A percentile compares a stretch with the other conserved stretches of the same genome.
Conservation (phyloP, 2,329 filamentous ascomycete species). For the Pseudogymnoascus sp. region DNA sequence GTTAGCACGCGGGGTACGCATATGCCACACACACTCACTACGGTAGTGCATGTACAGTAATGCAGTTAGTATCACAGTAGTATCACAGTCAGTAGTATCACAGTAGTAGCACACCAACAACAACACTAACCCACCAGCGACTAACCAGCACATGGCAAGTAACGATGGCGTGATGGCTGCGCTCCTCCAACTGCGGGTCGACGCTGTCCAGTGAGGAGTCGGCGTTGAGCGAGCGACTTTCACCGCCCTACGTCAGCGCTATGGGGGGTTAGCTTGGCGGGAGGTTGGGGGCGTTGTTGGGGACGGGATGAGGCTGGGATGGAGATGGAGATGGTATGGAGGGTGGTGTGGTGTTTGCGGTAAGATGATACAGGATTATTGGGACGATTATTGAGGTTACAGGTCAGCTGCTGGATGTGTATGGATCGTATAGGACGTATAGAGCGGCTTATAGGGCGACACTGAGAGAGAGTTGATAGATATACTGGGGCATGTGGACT, state of each 20-base stretch:
- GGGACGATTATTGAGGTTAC: not conserved
- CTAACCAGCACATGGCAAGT: not conserved
- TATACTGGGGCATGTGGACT: not conserved
- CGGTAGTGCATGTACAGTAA: not conserved
- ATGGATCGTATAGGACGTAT: not conserved
- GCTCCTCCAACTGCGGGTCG: not conserved
- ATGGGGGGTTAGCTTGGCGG: not conserved
- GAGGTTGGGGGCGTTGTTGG: not conserved
- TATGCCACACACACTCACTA: not conserved
- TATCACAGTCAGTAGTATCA: not conserved
- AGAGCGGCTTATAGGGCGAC: not conserved
- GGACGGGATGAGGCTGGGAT: not conserved
- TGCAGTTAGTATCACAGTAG: too few species aligned
- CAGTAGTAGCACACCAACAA: not conserved
- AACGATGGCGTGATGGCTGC: not conserved
- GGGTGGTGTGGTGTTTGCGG: not conserved
- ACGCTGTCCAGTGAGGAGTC: not conserved
- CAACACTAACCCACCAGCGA: too few species aligned
- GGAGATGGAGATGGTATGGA: not conserved
- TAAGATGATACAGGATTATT: not conserved
- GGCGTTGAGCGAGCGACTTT: not conserved
- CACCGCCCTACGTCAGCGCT: not conserved
- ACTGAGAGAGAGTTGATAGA: not conserved
- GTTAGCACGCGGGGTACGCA: conserved; percentile 2
- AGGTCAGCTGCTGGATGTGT: not conserved